Evolutionary conservation across 2,329 filamentous ascomycete genomes (phyloP).

Genomic region (Parastagonospora avenae): DNA sequence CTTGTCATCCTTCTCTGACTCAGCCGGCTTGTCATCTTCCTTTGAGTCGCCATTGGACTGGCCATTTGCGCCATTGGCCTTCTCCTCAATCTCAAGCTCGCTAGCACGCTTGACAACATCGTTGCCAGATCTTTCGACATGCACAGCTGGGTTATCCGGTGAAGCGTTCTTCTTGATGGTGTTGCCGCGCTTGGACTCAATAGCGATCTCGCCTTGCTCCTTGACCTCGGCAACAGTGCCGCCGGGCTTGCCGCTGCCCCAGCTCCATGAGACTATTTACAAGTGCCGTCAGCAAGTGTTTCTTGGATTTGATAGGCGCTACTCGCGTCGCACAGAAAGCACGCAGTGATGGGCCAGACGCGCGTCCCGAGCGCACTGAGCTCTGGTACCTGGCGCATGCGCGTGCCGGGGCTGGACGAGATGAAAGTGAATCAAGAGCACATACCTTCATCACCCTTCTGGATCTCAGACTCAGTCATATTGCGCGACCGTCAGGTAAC

Average conservation of each 20-base stretch:
- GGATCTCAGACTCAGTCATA: constrained; percentile 44
- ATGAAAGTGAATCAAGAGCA: background rate
- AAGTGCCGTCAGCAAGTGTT: constrained; percentile 9
- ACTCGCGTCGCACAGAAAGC: constrained; percentile 18
- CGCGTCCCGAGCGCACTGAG: constrained; percentile 6
- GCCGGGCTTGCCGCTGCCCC: constrained; percentile 60
- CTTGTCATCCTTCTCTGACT: constrained; percentile 43
- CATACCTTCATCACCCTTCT: constrained; percentile 46
- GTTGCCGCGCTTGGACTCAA: constrained; percentile 67
- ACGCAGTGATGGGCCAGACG: constrained; percentile 7
- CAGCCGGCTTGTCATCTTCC: constrained; percentile 33
- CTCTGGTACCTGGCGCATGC: background rate
- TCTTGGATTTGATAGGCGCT: constrained; percentile 17
- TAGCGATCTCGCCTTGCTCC: constrained; percentile 63
- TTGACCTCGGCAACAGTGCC: constrained; percentile 64
- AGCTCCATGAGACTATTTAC: constrained; percentile 66
- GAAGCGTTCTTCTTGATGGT: constrained; percentile 68
- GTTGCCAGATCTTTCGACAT: constrained; percentile 63
- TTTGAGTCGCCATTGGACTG: constrained; percentile 46
- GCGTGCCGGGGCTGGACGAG: background rate
- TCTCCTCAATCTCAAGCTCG: constrained; percentile 63
- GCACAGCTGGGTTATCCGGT: constrained; percentile 65
- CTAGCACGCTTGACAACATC: constrained; percentile 68
- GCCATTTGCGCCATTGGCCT: constrained; percentile 39
- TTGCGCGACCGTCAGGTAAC: constrained; percentile 16